Percentiles rank a stretch among this genome's conserved stretches.
phyloP scores from a whole-genome alignment of 2,329 filamentous ascomycete species.

The Alternaria brassicae region DNA sequence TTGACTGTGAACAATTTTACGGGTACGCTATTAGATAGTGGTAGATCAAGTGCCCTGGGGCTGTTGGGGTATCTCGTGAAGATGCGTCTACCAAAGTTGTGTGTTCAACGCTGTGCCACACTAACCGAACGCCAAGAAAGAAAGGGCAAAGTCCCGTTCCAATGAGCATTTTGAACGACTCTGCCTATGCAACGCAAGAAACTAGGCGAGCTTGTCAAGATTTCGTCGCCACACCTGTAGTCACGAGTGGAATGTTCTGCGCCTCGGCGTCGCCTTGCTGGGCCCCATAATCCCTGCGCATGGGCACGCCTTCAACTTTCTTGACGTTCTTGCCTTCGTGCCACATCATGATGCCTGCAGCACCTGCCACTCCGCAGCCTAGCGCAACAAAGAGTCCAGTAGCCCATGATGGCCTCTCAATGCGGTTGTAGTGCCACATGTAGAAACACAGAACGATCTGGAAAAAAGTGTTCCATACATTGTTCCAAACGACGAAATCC shows the following conservation, averaged over 20 bases:
- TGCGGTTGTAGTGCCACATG: slow-evolving; percentile 83
- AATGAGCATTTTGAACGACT: neutral
- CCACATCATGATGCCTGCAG: slow-evolving; percentile 74
- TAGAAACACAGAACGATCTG: slow-evolving; percentile 76
- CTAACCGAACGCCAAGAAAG: slow-evolving; percentile 19
- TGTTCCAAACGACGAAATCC: slow-evolving; percentile 80
- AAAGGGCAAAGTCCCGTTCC: neutral
- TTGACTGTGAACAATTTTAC: neutral
- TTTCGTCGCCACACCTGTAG: slow-evolving; percentile 28
- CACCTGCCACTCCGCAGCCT: slow-evolving; percentile 71
- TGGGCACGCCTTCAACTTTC: slow-evolving; percentile 48
- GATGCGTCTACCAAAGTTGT: neutral
- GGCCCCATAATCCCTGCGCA: slow-evolving; percentile 34
- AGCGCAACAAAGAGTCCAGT: slow-evolving; percentile 80
- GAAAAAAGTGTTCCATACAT: slow-evolving; percentile 79
- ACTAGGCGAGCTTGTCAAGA: slow-evolving; percentile 33
- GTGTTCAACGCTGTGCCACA: neutral
- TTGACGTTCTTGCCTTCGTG: slow-evolving; percentile 66
- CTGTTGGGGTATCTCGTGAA: neutral
- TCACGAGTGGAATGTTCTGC: slow-evolving; percentile 27
- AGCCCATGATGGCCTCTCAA: slow-evolving; percentile 77
- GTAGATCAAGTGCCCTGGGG: neutral
- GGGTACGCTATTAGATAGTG: neutral
- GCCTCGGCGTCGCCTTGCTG: slow-evolving; percentile 33
- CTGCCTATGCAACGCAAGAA: slow-evolving; percentile 4